Percentiles rank a stretch among this genome's conserved stretches.
phyloP scores from a whole-genome alignment of 352 stramenopile species.

The Globisporangium camurandrum region DNA sequence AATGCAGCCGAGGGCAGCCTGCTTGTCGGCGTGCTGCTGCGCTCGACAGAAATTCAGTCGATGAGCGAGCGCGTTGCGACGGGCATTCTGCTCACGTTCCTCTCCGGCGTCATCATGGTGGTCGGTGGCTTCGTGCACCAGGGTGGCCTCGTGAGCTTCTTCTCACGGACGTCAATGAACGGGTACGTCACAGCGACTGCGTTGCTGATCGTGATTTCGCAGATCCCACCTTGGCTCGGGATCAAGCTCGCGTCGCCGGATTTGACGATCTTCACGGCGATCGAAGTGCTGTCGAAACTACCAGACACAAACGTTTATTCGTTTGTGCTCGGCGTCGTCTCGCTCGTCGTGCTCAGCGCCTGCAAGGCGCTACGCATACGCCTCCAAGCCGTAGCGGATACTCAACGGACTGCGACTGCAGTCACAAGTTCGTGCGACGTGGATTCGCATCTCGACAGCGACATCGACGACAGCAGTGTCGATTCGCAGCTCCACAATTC shows the following conservation, averaged over 20 bases:
- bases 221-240: constrained; percentile 49
- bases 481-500: constrained; percentile 8
- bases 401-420: neutral
- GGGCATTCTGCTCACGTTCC: constrained; percentile 66
- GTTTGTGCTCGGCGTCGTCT: constrained; percentile 36
- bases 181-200: constrained; percentile 59
- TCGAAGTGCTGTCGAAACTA: constrained; percentile 42
- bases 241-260: constrained; percentile 37
- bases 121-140: constrained; percentile 46
- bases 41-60: constrained; percentile 31
- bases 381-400: constrained; percentile 1
- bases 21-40: constrained; percentile 53
- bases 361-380: constrained; percentile 25
- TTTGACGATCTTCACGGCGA: constrained; percentile 44
- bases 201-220: constrained; percentile 63
- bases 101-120: constrained; percentile 49
- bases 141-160: constrained; percentile 61
- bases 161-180: constrained; percentile 67
- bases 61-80: constrained; percentile 52
- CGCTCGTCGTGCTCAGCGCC: constrained; percentile 35
- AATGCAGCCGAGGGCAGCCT: constrained; percentile 62
- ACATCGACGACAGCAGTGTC: neutral
- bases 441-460: neutral
- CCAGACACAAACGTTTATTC: constrained; percentile 44
- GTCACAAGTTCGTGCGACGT: neutral